Base-by-base conservation (phyloP, 495 filamentous ascomycete species). In the Penicillium bovifimosum region DNA sequence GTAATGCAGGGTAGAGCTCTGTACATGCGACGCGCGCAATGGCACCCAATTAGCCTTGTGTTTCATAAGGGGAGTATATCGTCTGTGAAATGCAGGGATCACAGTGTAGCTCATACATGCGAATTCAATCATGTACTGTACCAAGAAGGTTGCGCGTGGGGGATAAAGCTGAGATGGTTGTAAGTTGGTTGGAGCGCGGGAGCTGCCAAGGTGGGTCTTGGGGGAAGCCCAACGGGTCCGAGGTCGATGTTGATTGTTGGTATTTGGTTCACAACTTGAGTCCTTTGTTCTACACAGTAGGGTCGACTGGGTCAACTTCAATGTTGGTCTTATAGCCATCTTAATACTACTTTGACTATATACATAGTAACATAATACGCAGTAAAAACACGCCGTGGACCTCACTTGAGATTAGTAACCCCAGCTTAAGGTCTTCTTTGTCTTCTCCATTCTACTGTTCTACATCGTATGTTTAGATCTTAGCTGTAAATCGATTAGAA, bases 151-250 rank as follows among this genome's bases (percentile, higher is more conserved):
- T 59, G 45, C 56, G 52, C 56, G 52, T 53, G 54, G 55, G 57
- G 33, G 50, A 44, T 24, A 24, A 56, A 53, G 38, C 43, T 52
- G 50, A 52, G 36, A 26, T 24, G 20, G 58, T 52, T n/a, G n/a
- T n/a, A n/a, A n/a, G n/a, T n/a, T 59, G 60, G 55, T 65, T 59
- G 65, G 62, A 62, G 68, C 67, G 65, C 67, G 67, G 64, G 62
- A 66, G 62, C 62, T 57, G 53, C 59, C 49, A 60, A 63, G 49
- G 62, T 71, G 71, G 69, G 67, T 71, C 71, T 59, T 45, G 52
- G 55, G 58, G 55, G 58, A 41, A 59, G 59, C 62, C 62, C 60
- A 65, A 60, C 59, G 56, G 56, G 33, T 52, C 50, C 40, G 24
- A 46, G 8, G 20, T 33, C 31, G 26, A n/a, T n/a, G n/a, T n/a